Evolutionary conservation across 2,329 filamentous ascomycete species (phyloP), one percentile per base, ranked within the genome.

Genomic region (Periconia sp.): DNA sequence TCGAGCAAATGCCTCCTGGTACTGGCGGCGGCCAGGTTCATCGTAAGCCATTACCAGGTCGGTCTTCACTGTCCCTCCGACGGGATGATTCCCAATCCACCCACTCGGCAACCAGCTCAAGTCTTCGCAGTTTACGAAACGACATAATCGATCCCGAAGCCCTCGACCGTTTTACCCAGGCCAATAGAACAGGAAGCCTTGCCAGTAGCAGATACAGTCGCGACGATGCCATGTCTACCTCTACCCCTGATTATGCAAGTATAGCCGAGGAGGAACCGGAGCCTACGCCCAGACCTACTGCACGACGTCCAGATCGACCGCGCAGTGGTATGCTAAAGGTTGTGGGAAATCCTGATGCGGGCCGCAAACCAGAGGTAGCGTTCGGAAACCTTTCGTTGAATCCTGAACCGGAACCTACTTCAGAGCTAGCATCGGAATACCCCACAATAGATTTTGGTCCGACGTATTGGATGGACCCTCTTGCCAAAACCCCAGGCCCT

Each of bases 371-470:
- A 35, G 76, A 78, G 30, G 64, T 78, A 56, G 76, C 76, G 45
- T 78, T 79, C 50, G 77, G 79, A 15, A 79, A 81, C 65, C 73
- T 73, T 55, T 77, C 69, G 54, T 79, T 79, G 59, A 59, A 63
- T 69, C 49, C 53, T 8, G 53, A 56, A n/a, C 31, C 47, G 27
- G 62, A 58, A 49, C 54, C 35, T 17, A 41, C 46, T 47, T 13
- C 15, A 17, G 58, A 57, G 46, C 11, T 50, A 19, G 50, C 61
- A 14, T 79, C 83, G 20, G 81, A 85, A 52, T 85, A 96, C 55
- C 90, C 91, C 1, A 76, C 82, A 5, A 84, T 96, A 57, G 87
- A 97, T 71, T 97, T 97, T 74, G 93, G 93, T 0, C 91, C 88
- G 6, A 96, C 92, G 0, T 77, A 90, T 62, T 87, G 89, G 55